Evolutionary conservation across 495 filamentous ascomycete genomes (phyloP).

Genomic region (Penicillium atrosanguineum): DNA sequence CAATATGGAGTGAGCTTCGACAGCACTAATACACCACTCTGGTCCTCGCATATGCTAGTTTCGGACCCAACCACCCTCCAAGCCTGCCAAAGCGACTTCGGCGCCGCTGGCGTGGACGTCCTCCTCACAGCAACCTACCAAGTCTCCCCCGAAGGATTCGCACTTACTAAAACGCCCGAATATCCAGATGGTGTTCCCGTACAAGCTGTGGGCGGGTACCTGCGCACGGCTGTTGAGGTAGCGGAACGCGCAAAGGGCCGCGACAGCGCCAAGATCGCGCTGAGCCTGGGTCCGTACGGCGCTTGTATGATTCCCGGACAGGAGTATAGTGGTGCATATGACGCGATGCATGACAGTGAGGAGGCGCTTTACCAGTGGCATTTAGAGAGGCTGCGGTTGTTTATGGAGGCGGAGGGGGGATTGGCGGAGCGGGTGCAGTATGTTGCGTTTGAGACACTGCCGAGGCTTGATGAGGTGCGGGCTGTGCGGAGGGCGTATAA

Average conservation of each 20-base stretch:
- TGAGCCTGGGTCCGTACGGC: constrained; percentile 64
- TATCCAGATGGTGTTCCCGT: constrained; percentile 25
- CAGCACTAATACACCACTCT: constrained; percentile 51
- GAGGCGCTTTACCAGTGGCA: constrained; percentile 54
- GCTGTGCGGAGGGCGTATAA: constrained; percentile 52
- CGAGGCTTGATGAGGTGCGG: constrained; percentile 54
- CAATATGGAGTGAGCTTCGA: constrained; percentile 48
- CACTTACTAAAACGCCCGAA: constrained; percentile 28
- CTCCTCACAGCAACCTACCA: constrained; percentile 67
- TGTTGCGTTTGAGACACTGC: constrained; percentile 65
- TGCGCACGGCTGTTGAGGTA: constrained; percentile 30
- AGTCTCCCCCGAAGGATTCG: constrained; percentile 53
- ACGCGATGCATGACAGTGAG: constrained; percentile 39
- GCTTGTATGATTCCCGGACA: constrained; percentile 60
- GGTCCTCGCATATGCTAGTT: constrained; percentile 63
- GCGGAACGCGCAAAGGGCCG: constrained; percentile 28
- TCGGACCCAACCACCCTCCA: constrained; percentile 46
- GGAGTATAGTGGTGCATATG: constrained; percentile 63
- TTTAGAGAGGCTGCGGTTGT: constrained; percentile 47
- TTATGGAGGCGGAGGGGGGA: constrained; percentile 33
- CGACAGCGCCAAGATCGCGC: constrained; percentile 32
- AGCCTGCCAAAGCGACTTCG: constrained; percentile 54
- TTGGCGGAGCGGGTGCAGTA: constrained; percentile 41
- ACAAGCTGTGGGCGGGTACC: constrained; percentile 20
- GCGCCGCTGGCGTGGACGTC: constrained; percentile 52